Evolutionary conservation across 805 yeast species (phyloP), one percentile per base, ranked within the genome.

Genomic region (Wickerhamomyces mucosus): DNA sequence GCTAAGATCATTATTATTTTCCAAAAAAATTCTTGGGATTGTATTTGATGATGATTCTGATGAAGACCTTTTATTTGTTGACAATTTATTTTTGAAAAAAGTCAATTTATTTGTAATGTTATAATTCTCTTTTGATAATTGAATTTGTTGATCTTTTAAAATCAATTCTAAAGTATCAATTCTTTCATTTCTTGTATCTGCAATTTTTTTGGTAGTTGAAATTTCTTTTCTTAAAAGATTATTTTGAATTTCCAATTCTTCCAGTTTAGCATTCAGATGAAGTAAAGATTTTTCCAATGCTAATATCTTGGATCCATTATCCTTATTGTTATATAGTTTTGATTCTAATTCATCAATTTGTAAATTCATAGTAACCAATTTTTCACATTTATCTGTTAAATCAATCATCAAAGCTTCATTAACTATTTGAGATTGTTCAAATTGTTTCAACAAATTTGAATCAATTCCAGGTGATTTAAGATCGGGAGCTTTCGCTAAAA

Each of bases 201-300:
- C 66, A 36, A 78, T 64, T 39, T 70, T 65, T 36, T 72, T 72
- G 24, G 73, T 61, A 4, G 74, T 59, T 18, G 61, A 59, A 14
- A 78, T 57, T 41, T 78, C 84, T 41, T 65, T 71, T 31, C 70
- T 61, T 21, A 80, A 54, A 30, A 67, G 59, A 19, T 63, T 55
- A 47, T 80, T 80, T 46, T 76, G 78, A n/a, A 61, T 52, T 38
- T 76, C 78, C 20, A 78, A 66, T 37, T 78, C 81, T 31, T 64
- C 64, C 33, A 79, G 63, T 34, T 76, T 75, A n/a, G 58, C 60
- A 14, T 70, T 63, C 38, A 80, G 63, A 38, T 67, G 75, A 27
- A 67, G 68, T 14, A 80, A 54, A 1, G 83, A 65, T 29, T 65
- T 63, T 42, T 78, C 83, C 32, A 80, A 51, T 9, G 69, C 65